Evolutionary conservation across 2,329 filamentous ascomycete species (phyloP).

Genomic region (Scytalidium lignicola): DNA sequence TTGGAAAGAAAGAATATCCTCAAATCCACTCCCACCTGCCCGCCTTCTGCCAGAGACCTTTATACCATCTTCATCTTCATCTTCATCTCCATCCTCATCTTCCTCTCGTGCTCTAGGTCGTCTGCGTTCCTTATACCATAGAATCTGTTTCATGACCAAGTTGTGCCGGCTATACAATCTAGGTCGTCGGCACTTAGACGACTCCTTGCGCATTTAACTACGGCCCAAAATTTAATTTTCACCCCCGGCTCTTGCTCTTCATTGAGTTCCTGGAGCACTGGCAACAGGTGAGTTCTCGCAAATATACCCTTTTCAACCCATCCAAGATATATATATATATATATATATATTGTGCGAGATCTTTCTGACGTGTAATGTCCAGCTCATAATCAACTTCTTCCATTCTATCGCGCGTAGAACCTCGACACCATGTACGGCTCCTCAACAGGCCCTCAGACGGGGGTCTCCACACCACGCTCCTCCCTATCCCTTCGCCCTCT

Average conservation of each 20-base stretch:
- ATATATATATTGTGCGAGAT: too few relatives aligned
- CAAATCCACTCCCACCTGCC: too few relatives aligned
- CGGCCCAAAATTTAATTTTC: neutral
- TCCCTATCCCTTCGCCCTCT: constrained; percentile 89
- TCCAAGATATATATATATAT: neutral
- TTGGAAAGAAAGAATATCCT: too few relatives aligned
- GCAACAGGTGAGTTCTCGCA: neutral
- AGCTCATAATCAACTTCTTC: neutral
- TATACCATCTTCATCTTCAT: too few relatives aligned
- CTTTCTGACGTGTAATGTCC: too few relatives aligned
- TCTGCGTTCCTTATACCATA: too few relatives aligned
- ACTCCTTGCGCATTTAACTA: neutral
- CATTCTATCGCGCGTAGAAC: constrained; percentile 5
- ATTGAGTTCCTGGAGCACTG: constrained; percentile 29
- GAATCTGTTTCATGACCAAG: too few relatives aligned
- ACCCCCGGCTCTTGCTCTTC: constrained; percentile 27
- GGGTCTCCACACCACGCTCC: constrained; percentile 92
- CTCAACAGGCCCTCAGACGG: constrained; percentile 80
- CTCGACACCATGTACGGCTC: constrained; percentile 74
- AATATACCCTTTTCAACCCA: neutral
- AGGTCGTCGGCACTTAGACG: neutral
- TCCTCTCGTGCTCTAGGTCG: too few relatives aligned
- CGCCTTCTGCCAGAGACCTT: too few relatives aligned
- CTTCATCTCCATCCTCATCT: too few relatives aligned
- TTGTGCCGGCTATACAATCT: too few relatives aligned